A percentile compares a stretch with the other conserved stretches of the same genome.
Evolutionary conservation across 805 yeast species (phyloP).

Genomic region (Candida pseudoglaebosa): DNA sequence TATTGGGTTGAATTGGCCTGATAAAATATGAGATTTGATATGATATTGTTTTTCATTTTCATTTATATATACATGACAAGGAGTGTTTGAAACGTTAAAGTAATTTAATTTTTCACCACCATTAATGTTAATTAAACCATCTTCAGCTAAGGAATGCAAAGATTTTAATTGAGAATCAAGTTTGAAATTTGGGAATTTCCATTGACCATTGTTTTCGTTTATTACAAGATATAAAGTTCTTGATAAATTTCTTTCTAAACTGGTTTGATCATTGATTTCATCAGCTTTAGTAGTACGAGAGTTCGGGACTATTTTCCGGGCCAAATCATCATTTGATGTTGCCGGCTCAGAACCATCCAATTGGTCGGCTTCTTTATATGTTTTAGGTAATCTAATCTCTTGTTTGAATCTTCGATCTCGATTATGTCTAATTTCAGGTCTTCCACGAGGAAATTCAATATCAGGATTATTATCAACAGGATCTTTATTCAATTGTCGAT

Average conservation of each 20-base stretch:
- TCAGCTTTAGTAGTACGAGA: constrained; percentile 80
- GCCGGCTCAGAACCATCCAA: constrained; percentile 29
- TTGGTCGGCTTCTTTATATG: constrained; percentile 38
- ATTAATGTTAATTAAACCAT: constrained; percentile 54
- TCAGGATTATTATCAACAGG: constrained; percentile 72
- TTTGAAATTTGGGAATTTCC: constrained; percentile 80
- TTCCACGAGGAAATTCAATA: constrained; percentile 76
- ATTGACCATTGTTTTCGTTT: constrained; percentile 41
- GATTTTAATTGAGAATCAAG: constrained; percentile 39
- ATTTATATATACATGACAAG: constrained; percentile 57
- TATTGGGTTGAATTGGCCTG: constrained; percentile 64
- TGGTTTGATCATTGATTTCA: constrained; percentile 49
- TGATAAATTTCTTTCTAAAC: constrained; percentile 76
- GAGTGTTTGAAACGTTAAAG: constrained; percentile 88
- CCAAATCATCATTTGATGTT: constrained; percentile 43
- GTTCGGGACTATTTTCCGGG: constrained; percentile 65
- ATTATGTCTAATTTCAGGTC: constrained; percentile 80
- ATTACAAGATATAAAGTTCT: constrained; percentile 76
- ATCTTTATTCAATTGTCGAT: constrained; percentile 66
- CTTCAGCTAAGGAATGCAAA: constrained; percentile 70
- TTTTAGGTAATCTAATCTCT: constrained; percentile 68
- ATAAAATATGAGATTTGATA: constrained; percentile 82
- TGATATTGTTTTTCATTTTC: constrained; percentile 52
- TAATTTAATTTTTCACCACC: constrained; percentile 80
- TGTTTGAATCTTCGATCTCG: constrained; percentile 88